Percentiles rank a stretch among this genome's conserved stretches.
phyloP scores from a whole-genome alignment of 1,284 basidiomycete species.

The Trichosporon sp. region DNA sequence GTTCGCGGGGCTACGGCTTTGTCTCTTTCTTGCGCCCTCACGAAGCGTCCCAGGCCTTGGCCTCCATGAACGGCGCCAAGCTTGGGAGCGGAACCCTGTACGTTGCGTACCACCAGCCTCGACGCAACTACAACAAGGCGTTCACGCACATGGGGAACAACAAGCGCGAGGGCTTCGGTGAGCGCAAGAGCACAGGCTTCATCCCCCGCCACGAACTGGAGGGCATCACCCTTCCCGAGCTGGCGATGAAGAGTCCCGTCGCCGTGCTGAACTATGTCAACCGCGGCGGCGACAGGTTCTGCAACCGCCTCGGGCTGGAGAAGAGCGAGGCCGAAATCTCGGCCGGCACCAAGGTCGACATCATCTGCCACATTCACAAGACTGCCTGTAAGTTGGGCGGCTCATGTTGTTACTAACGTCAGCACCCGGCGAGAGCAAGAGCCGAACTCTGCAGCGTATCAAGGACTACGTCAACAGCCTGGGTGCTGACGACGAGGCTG shows the following conservation, averaged over 20 bases:
- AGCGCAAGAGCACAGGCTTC: background rate
- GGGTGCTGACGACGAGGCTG: conserved; percentile 10
- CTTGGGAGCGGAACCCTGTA: conserved; percentile 28
- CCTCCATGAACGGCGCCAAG: conserved; percentile 26
- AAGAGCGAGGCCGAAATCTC: background rate
- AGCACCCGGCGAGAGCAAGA: conserved; percentile 5
- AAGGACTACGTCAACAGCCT: conserved; percentile 16
- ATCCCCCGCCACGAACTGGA: background rate
- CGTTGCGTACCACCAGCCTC: conserved; percentile 36
- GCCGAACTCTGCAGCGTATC: conserved; percentile 6
- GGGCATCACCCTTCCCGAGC: conserved; percentile 4
- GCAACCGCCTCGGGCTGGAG: background rate
- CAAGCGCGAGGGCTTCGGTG: background rate
- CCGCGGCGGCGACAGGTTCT: background rate
- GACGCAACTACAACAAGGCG: conserved; percentile 6
- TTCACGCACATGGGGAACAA: background rate
- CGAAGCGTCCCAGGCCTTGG: conserved; percentile 44
- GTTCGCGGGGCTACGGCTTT: conserved; percentile 91
- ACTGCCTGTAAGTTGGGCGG: conserved; percentile 1
- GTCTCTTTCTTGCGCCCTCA: conserved; percentile 80
- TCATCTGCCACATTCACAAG: conserved; percentile 8
- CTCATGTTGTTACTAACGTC: background rate
- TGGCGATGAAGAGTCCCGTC: conserved; percentile 6
- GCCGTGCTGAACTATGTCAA: conserved; percentile 2
- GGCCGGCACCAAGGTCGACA: conserved; percentile 6